Evolutionary conservation across 352 stramenopile genomes (phyloP).

Genomic region (Globisporangium canariense): DNA sequence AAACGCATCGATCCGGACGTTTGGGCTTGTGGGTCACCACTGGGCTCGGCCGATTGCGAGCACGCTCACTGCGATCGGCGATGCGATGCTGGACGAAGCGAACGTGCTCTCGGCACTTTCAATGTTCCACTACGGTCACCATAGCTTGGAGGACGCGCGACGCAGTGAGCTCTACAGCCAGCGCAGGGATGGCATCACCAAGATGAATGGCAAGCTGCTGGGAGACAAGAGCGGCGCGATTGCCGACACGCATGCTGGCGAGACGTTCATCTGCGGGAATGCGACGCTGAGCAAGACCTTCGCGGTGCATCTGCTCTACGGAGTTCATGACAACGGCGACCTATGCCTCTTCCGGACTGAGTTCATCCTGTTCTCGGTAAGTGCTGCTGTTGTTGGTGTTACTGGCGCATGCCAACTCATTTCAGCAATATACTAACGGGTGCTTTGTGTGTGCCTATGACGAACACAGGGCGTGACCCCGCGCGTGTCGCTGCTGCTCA

Average conservation of each 20-base stretch:
- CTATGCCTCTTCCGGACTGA: conserved; percentile 69
- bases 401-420: not conserved
- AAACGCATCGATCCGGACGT: conserved; percentile 14
- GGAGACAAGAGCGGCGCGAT: conserved; percentile 41
- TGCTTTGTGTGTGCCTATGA: not conserved
- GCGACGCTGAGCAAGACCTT: conserved; percentile 56
- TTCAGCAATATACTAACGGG: not conserved
- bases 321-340: conserved; percentile 64
- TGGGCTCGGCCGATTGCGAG: conserved; percentile 25
- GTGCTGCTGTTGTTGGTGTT: conserved; percentile 5
- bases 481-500: conserved; percentile 49
- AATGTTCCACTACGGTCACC: conserved; percentile 70
- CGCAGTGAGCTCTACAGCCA: conserved; percentile 60
- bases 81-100: conserved; percentile 57
- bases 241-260: conserved; percentile 65
- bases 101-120: conserved; percentile 71
- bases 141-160: conserved; percentile 49
- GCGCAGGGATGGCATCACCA: conserved; percentile 51
- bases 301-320: conserved; percentile 60
- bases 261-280: conserved; percentile 65
- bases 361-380: conserved; percentile 68
- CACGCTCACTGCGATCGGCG: conserved; percentile 26
- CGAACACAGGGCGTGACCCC: conserved; percentile 46
- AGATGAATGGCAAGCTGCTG: conserved; percentile 67
- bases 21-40: conserved; percentile 29